Evolutionary conservation across 2,329 filamentous ascomycete species (phyloP).

Genomic region (Alternaria sp.): DNA sequence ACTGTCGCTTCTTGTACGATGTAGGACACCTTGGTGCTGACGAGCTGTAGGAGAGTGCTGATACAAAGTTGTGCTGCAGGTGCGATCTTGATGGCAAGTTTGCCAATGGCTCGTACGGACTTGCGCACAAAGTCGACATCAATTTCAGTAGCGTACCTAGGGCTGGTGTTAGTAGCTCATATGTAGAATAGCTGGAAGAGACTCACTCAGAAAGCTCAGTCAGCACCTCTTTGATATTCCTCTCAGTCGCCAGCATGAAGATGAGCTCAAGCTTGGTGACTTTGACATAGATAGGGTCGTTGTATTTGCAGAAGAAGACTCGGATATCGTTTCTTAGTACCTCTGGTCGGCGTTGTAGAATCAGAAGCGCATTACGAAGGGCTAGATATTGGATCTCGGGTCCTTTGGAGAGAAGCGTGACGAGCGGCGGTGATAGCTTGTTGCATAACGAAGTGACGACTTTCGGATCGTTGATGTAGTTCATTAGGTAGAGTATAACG

Average conservation of each 20-base stretch:
- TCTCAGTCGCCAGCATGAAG: slow-evolving; percentile 96
- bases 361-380: slow-evolving; percentile 89
- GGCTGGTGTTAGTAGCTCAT: not conserved
- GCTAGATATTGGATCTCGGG: slow-evolving; percentile 99
- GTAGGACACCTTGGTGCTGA: slow-evolving; percentile 97
- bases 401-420: slow-evolving; percentile 93
- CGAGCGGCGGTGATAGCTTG: slow-evolving; percentile 92
- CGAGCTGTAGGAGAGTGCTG: slow-evolving; percentile 87
- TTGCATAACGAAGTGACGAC: slow-evolving; percentile 86
- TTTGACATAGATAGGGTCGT: slow-evolving; percentile 99
- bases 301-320: slow-evolving; percentile 99
- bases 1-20: slow-evolving; percentile 99
- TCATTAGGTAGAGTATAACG: slow-evolving; percentile 97
- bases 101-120: slow-evolving; percentile 95
- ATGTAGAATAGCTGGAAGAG: not conserved
- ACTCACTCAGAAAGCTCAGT: slow-evolving; percentile 87
- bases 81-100: slow-evolving; percentile 98
- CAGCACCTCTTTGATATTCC: slow-evolving; percentile 93
- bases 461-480: slow-evolving; percentile 93
- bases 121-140: slow-evolving; percentile 99
- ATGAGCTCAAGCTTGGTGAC: slow-evolving; percentile 98
- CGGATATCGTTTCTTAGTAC: slow-evolving; percentile 95
- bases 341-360: slow-evolving; percentile 90
- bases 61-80: slow-evolving; percentile 91
- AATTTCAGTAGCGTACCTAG: slow-evolving; percentile 88